Percentiles rank a stretch among this genome's conserved stretches.
phyloP scores from a whole-genome alignment of 768 basidiomycete genomes.

The Boletus bicolor region DNA sequence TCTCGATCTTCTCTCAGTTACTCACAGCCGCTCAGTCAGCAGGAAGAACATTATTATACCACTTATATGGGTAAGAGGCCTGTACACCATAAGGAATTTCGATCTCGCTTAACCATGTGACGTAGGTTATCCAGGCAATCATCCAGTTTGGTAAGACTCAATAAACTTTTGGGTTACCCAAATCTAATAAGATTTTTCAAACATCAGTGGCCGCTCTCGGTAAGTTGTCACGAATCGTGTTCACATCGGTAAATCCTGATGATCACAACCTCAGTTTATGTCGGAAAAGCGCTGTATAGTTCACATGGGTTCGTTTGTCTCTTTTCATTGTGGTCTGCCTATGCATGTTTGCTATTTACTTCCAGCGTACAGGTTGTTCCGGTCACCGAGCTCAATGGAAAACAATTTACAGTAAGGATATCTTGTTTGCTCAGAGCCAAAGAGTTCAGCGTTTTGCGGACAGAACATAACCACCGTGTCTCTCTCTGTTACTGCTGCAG shows the following conservation, averaged over 20 bases:
- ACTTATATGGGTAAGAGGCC: conserved; percentile 2
- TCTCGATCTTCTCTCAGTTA: neutral
- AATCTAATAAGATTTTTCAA: neutral
- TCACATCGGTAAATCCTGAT: neutral
- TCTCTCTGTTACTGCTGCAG: neutral
- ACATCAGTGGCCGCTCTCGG: neutral
- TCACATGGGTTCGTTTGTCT: neutral
- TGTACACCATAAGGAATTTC: no score
- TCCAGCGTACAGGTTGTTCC: neutral
- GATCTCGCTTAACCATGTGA: neutral
- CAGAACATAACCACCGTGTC: neutral
- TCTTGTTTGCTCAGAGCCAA: neutral
- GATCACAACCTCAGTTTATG: neutral
- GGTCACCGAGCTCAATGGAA: neutral
- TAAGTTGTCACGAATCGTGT: neutral
- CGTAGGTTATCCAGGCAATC: neutral
- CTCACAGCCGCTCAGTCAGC: neutral
- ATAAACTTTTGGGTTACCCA: no score
- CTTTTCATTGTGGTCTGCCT: neutral
- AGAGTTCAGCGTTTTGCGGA: neutral
- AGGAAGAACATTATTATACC: neutral
- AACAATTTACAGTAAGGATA: neutral
- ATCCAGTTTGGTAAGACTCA: conserved; percentile 3
- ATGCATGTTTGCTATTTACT: neutral
- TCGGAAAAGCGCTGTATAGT: neutral